Base-by-base conservation (phyloP, 2,329 filamentous ascomycete genomes). In the Podosphaera leucotricha region DNA sequence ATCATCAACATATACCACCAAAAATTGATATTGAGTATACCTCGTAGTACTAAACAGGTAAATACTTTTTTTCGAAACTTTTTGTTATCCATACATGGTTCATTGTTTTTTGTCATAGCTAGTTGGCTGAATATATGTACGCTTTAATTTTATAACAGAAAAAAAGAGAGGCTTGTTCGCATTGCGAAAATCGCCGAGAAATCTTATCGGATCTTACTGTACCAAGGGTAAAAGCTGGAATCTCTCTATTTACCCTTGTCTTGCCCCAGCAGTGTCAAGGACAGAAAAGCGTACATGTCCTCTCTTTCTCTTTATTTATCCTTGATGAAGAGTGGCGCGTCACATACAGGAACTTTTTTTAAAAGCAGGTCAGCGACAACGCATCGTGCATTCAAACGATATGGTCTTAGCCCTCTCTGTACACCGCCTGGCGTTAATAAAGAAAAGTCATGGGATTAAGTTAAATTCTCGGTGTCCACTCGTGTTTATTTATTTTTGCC, bases 371-470 rank as follows among this genome's bases (percentile, higher is more conserved):
- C 36, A 20, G 7, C 10, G 36, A 18, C 36, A 20, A 18, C 36
- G 36, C 8, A 24, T 24, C 22, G 22, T 24, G 8, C 22, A 10
- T 24, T 18, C 20, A 11, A 10, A 22, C 18, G 38, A 24, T 24
- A 19, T 18, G 24, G 16, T 28, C 11, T 42, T 36, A 15, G 35
- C 16, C n/a, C 11, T 13, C 30, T 15, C 43, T 47, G n/a, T n/a
- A 49, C 49, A 54, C 51, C 51, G 50, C 50, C 48, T 46, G 38
- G 49, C 44, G 8, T 10, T n/a, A n/a, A n/a, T n/a, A n/a, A 38
- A 7, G 6, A 35, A 47, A 50, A 26, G 47, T 55, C 54, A 55
- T 50, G 48, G 49, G 53, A 54, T 44, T 40, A 38, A 46, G 26
- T 18, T 38, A 50, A n/a, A n/a, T n/a, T n/a, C n/a, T n/a, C n/a